These are phyloP conservation scores for Eleusine coracana DNA, from an alignment of 176 grass and related monocot species.

Conservation along the genomic window DNA sequence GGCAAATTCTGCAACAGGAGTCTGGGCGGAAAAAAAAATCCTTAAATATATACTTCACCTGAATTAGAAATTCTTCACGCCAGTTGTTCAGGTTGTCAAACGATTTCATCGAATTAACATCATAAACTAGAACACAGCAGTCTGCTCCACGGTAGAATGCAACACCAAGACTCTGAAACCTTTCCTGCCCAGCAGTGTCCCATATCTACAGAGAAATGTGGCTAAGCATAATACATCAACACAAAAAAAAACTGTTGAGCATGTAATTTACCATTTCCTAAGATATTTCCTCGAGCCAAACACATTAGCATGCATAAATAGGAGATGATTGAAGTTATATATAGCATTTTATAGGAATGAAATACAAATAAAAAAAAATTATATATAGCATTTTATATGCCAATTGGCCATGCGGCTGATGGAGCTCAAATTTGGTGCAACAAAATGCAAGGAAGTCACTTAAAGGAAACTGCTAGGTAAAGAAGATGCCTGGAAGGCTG, in stretches of 20 bases:
- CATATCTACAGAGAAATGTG: conserved; percentile 63
- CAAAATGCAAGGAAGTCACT: neutral
- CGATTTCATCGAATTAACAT: conserved; percentile 86
- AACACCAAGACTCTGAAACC: conserved; percentile 87
- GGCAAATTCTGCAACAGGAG: neutral
- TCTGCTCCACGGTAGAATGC: conserved; percentile 93
- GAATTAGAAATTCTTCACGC: conserved; percentile 90
- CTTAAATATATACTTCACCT: conserved; percentile 47
- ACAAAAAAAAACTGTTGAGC: neutral
- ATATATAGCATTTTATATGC: neutral
- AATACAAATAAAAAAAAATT: neutral
- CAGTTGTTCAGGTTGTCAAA: conserved; percentile 88
- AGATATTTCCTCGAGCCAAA: neutral
- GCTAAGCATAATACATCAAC: conserved; percentile 16
- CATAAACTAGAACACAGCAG: conserved; percentile 87
- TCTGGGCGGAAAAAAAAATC: neutral
- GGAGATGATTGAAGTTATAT: neutral
- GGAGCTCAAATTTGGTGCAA: neutral
- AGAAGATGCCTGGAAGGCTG: neutral
- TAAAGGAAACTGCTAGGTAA: neutral
- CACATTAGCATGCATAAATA: neutral
- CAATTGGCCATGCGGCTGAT: neutral
- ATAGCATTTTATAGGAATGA: neutral
- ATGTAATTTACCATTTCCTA: neutral
- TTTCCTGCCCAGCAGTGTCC: conserved; percentile 92